phyloP scores from a whole-genome alignment of 306 rosid species.

The Geum urbanum region DNA sequence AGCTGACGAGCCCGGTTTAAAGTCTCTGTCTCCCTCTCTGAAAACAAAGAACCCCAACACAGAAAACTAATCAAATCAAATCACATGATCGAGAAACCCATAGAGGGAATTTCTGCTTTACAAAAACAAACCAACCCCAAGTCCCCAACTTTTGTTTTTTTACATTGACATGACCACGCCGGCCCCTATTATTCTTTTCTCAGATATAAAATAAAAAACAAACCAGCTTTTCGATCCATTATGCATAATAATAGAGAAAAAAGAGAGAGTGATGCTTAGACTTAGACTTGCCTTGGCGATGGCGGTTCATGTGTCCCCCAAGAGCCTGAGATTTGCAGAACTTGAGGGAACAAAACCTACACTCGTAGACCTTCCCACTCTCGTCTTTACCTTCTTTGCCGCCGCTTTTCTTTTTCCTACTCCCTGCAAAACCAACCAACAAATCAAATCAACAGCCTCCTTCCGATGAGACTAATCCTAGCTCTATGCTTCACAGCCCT shows the following conservation, averaged over 20 bases:
- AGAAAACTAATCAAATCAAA: conserved; percentile 26
- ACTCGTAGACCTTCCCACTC: conserved; percentile 86
- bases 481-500: not conserved
- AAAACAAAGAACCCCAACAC: conserved; percentile 23
- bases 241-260: not conserved
- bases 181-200: not conserved
- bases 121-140: not conserved
- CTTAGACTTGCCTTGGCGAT: conserved; percentile 82
- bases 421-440: conserved; percentile 49
- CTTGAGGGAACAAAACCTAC: conserved; percentile 99
- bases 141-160: conserved; percentile 8
- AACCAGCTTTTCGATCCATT: not conserved
- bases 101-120: not conserved
- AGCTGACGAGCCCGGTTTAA: conserved; percentile 94
- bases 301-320: conserved; percentile 99
- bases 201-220: not conserved
- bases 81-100: not conserved
- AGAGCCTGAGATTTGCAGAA: conserved; percentile 99
- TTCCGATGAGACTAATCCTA: conserved; percentile 32
- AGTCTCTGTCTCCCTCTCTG: conserved; percentile 99
- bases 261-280: not conserved
- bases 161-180: conserved; percentile 48
- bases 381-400: conserved; percentile 74
- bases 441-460: conserved; percentile 17
- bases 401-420: conserved; percentile 85